Base-by-base conservation (phyloP, 768 basidiomycete genomes). In the Lentinus tigrinus region DNA sequence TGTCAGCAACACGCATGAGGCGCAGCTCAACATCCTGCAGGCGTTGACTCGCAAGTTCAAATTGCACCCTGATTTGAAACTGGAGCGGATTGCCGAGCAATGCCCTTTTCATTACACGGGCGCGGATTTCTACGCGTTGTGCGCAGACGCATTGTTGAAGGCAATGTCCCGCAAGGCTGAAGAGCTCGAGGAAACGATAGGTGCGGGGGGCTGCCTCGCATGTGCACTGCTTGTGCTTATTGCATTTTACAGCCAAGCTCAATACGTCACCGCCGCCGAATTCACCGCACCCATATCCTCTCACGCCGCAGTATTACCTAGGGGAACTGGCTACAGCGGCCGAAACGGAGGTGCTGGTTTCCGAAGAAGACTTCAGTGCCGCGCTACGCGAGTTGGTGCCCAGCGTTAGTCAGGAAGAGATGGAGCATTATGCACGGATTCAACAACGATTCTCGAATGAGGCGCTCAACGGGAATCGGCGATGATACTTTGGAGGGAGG, bases 121-220 rank as follows among this genome's bases (percentile, higher is more conserved):
- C 43, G 97, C 97, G 40, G 97, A 99, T 70, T 95, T 98, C 62
- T 98, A 99, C 75, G 97, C 97, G 0, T 77, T 99, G 9, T 98
- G 97, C 72, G 91, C 94, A 5, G 96, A 99, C 72, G 95, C 97
- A 1, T 85, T 99, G 81, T 78, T 99, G 56, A 91, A 91, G 70
- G 93, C 97, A 10, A 96, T 99, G 87, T 87, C 93, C 21, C 77
- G 91, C 37, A 93, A 89, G 63, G 95, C 97, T 0, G 81, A 83
- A 59, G 82, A 81, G 49, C 75, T 98, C 14, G 96, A 98, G 58
- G 69, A 67, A 7, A 86, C 82, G 64, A 88, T 98, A 47, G 84
- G 89, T 88, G 65, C 46, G n/a, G 47, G 40, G 11, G 31, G 52
- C 49, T n/a, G 10, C 23, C 4, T 3, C 5, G 4, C 46, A 52